Evolutionary conservation across 305 asterid genomes (phyloP).

Genomic region (Fraxinus floribunda): DNA sequence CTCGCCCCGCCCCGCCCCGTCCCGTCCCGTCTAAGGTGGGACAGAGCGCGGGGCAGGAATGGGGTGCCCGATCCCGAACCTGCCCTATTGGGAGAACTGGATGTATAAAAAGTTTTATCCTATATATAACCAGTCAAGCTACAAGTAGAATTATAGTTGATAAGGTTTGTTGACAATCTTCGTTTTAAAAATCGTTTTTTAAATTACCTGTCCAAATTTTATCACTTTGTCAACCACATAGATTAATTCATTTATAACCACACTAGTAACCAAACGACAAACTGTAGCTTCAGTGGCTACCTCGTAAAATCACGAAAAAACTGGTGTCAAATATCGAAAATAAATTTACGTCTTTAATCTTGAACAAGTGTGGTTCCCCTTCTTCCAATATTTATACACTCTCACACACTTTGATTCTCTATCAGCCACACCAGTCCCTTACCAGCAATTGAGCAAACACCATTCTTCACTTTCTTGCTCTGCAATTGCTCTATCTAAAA

Average conservation of each 20-base stretch:
- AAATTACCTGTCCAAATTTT: no score
- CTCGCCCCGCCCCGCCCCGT: no score
- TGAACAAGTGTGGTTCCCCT: constrained; percentile 46
- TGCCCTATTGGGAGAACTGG: no score
- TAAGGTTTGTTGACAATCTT: no score
- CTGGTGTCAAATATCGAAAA: constrained; percentile 6
- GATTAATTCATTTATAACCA: not conserved
- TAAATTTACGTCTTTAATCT: constrained; percentile 28
- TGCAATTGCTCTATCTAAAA: constrained; percentile 17
- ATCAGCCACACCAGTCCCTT: not conserved
- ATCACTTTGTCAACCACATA: no score
- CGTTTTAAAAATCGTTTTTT: no score
- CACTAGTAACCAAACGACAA: not conserved
- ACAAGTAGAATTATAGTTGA: no score
- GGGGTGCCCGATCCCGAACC: no score
- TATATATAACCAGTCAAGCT: no score
- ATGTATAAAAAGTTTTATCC: no score
- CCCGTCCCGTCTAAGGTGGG: no score
- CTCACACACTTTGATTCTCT: constrained; percentile 11
- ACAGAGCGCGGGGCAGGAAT: no score
- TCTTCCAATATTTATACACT: constrained; percentile 39
- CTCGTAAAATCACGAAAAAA: not conserved
- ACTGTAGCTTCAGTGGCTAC: not conserved
- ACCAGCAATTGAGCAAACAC: not conserved
- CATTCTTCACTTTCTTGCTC: constrained; percentile 8